Conservation (phyloP, 495 filamentous ascomycete genomes). For the Penicillium salamii region DNA sequence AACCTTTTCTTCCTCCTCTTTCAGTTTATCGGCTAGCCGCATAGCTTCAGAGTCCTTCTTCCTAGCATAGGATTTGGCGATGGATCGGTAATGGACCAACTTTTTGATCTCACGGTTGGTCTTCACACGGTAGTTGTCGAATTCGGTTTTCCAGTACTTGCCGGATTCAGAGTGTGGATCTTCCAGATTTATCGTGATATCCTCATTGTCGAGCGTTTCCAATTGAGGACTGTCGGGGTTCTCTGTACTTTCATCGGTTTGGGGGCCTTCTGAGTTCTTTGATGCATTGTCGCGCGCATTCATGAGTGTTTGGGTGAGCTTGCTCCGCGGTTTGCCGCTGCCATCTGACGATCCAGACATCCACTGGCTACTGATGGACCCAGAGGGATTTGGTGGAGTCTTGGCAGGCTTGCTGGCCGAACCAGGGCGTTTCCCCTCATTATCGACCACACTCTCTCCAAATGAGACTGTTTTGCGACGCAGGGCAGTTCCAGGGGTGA, state of each 20-base stretch:
- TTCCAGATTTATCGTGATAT: constrained; percentile 68
- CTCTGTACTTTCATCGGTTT: constrained; percentile 11
- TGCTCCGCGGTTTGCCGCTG: constrained; percentile 41
- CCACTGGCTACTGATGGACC: constrained; percentile 67
- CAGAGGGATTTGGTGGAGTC: constrained; percentile 43
- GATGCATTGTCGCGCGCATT: constrained; percentile 41
- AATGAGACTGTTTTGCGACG: constrained; percentile 92
- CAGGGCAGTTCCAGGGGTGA: constrained; percentile 82
- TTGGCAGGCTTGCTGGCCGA: constrained; percentile 27
- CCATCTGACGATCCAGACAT: constrained; percentile 51
- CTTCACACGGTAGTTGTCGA: constrained; percentile 74
- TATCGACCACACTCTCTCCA: constrained; percentile 63
- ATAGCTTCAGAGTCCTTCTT: constrained; percentile 82
- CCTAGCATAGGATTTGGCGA: constrained; percentile 84
- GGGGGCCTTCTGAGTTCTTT: constrained; percentile 20
- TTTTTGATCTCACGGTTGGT: constrained; percentile 78
- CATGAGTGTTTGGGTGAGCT: constrained; percentile 44
- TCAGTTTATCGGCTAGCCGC: constrained; percentile 67
- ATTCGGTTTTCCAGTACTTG: constrained; percentile 91
- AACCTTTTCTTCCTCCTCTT: constrained; percentile 58
- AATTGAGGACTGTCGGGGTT: constrained; percentile 8
- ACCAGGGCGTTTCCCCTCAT: constrained; percentile 48
- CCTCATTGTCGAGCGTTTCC: constrained; percentile 46
- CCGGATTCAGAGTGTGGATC: constrained; percentile 82
- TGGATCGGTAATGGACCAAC: constrained; percentile 73